These are phyloP conservation scores for Coniella vitis DNA, from an alignment of 2,329 filamentous ascomycete species.

Conservation along the genomic window DNA sequence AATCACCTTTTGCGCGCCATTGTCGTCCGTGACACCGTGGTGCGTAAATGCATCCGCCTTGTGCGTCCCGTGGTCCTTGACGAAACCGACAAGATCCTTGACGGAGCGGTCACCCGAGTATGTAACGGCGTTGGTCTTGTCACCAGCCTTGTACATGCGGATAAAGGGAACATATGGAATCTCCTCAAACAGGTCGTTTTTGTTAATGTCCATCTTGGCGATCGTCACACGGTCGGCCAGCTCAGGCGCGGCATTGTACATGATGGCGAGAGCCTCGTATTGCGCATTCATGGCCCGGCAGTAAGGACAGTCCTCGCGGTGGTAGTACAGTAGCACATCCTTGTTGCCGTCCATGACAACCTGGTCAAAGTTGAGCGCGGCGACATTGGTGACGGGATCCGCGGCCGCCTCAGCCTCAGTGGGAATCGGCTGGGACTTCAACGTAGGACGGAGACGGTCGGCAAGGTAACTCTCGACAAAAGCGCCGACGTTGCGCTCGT, in stretches of 20 bases:
- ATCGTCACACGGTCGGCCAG: constrained; percentile 79
- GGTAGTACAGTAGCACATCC: constrained; percentile 97
- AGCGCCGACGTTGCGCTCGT: constrained; percentile 58
- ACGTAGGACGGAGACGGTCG: constrained; percentile 87
- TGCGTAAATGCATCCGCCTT: constrained; percentile 61
- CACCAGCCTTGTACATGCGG: constrained; percentile 90
- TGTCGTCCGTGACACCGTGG: constrained; percentile 42
- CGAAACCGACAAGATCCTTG: constrained; percentile 85
- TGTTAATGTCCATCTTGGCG: constrained; percentile 94
- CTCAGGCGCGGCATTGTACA: constrained; percentile 65
- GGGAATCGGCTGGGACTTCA: constrained; percentile 97
- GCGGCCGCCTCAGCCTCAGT: constrained; percentile 64
- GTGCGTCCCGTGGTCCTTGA: constrained; percentile 92
- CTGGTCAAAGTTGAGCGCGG: constrained; percentile 89
- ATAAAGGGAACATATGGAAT: constrained; percentile 98
- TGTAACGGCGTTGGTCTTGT: constrained; percentile 76
- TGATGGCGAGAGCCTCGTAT: constrained; percentile 82
- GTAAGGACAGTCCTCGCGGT: constrained; percentile 98
- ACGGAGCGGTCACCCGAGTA: constrained; percentile 84
- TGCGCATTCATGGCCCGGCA: constrained; percentile 97
- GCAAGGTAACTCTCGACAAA: constrained; percentile 82
- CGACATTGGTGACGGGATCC: constrained; percentile 77
- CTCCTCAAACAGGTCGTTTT: constrained; percentile 94
- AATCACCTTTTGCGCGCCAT: constrained; percentile 40
- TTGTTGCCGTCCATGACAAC: constrained; percentile 88